Evolutionary conservation across 73 alveolate genomes (phyloP).

Genomic region (Paramecium octaurelia): DNA sequence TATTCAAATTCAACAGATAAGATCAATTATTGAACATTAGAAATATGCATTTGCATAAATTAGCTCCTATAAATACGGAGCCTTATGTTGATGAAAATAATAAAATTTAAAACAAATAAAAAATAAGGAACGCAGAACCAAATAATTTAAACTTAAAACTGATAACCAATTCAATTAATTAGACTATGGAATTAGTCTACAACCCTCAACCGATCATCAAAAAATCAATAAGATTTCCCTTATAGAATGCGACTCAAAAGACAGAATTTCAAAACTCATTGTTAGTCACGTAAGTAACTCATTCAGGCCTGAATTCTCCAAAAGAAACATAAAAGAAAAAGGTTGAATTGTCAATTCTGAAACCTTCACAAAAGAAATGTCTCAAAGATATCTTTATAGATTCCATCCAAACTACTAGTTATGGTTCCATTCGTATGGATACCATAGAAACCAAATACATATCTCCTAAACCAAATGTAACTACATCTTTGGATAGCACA

Average conservation of each 20-base stretch:
- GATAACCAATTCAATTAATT: not conserved
- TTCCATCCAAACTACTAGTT: not conserved
- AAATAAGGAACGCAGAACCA: not conserved
- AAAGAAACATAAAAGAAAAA: not conserved
- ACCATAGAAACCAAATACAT: not conserved
- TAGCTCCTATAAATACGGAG: not conserved
- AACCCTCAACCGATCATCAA: not conserved
- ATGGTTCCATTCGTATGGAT: not conserved
- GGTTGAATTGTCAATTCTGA: not conserved
- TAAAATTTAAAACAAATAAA: not conserved
- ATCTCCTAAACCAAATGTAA: not conserved
- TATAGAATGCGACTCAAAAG: not conserved
- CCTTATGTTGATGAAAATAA: slow-evolving; percentile 6
- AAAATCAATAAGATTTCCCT: not conserved
- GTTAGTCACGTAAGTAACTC: not conserved
- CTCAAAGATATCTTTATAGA: not conserved
- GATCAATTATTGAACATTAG: slow-evolving; percentile 7
- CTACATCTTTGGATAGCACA: not conserved
- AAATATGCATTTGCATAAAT: slow-evolving; percentile 23
- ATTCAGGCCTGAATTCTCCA: not conserved
- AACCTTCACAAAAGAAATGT: not conserved
- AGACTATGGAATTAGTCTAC: not conserved
- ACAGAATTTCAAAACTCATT: not conserved
- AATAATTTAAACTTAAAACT: not conserved
- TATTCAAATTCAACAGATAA: not conserved